Evolutionary conservation across 495 filamentous ascomycete genomes (phyloP), one percentile per base, ranked within the genome.

Genomic region (Penicillium silybi): DNA sequence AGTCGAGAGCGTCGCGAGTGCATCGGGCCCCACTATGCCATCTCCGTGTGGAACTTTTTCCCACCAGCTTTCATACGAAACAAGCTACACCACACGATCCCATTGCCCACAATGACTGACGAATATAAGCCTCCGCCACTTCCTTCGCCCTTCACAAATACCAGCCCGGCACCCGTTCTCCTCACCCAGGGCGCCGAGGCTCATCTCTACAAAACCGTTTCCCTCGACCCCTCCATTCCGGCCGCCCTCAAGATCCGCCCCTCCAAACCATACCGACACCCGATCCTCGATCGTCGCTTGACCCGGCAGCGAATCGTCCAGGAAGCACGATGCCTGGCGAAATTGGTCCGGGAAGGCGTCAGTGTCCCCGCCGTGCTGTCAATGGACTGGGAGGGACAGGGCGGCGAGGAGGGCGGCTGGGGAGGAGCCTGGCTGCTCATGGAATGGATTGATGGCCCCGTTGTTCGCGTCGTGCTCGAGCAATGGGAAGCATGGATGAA

Each of bases 181-280:
- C 79, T 97, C 52, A 82, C 86, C 34, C 93, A 97, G 79, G 93
- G 93, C 73, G 93, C 93, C 68, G 93, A 98, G 81, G 90, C 88
- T 41, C 89, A 91, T 61, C 79, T 98, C 65, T 97, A 92, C 87
- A 81, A 81, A 59, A 92, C 92, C 8, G 83, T 80, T 57, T 91
- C 88, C 73, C 87, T 96, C 58, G 62, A 77, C 13, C 81, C 89
- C 50, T 56, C 70, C 51, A 79, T 80, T 41, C 83, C 86, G 13
- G 87, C 84, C 61, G 89, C 90, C 0, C 85, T 97, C 51, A 98
- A 98, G 74, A 84, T 95, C 80, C 90, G 93, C 11, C 93, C 95
- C 5, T 78, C 86, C 22, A 98, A 98, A 70, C 80, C 87, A 20
- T 98, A 95, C 78, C 85, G 93, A 0, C 95, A 98, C 66, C 90